Conservation (phyloP, 202 grass and related monocot species). For the Musa balbisiana region DNA sequence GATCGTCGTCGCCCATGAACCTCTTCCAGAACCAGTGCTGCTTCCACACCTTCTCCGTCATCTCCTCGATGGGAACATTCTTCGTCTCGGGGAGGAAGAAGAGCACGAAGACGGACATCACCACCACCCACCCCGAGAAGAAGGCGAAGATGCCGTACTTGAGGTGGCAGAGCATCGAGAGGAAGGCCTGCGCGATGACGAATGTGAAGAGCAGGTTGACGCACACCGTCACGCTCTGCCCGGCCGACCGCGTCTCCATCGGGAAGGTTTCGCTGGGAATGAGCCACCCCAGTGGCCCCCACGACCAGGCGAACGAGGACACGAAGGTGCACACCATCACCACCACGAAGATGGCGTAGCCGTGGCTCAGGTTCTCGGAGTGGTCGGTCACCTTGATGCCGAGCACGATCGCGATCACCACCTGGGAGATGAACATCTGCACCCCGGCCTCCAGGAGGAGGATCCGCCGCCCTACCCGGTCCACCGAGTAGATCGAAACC, state of each 20-base stretch:
- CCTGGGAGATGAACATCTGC: slow-evolving; percentile 94
- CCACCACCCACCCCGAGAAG: slow-evolving; percentile 76
- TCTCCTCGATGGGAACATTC: slow-evolving; percentile 94
- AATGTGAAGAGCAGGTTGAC: slow-evolving; percentile 96
- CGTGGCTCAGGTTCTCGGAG: slow-evolving; percentile 50
- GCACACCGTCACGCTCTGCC: slow-evolving; percentile 94
- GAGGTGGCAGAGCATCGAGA: slow-evolving; percentile 66
- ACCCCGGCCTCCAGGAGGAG: slow-evolving; percentile 92
- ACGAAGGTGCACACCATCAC: slow-evolving; percentile 91
- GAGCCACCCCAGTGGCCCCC: slow-evolving; percentile 86
- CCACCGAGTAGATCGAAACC: slow-evolving; percentile 83
- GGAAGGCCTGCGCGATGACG: slow-evolving; percentile 85
- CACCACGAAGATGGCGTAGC: slow-evolving; percentile 67
- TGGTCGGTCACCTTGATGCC: slow-evolving; percentile 76
- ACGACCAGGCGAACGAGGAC: slow-evolving; percentile 83
- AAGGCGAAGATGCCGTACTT: slow-evolving; percentile 92
- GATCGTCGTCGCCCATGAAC: slow-evolving; percentile 41
- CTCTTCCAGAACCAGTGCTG: slow-evolving; percentile 98
- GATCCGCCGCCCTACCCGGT: slow-evolving; percentile 55
- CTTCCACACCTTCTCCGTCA: slow-evolving; percentile 85
- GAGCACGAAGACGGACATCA: slow-evolving; percentile 83
- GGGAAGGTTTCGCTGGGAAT: slow-evolving; percentile 98
- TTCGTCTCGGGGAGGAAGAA: slow-evolving; percentile 97
- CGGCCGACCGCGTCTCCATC: slow-evolving; percentile 82
- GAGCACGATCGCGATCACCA: slow-evolving; percentile 52